Evolutionary conservation across 2,329 filamentous ascomycete species (phyloP).

Genomic region (Lachnellula willkommii): DNA sequence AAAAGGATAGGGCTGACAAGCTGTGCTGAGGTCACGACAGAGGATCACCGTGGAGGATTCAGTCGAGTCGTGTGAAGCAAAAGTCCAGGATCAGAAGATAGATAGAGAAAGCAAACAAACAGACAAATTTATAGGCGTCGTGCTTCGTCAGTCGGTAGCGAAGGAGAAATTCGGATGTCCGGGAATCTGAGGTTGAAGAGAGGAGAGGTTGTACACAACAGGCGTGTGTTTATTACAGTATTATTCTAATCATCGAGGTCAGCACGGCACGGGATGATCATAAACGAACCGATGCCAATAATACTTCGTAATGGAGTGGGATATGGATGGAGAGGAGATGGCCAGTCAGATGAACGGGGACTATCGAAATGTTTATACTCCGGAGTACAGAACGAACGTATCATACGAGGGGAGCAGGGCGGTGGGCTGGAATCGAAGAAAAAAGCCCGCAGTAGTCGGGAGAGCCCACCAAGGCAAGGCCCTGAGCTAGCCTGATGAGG

Average conservation of each 20-base stretch:
- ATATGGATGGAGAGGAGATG: no score
- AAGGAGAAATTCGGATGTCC: background rate
- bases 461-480: no score
- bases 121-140: background rate
- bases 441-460: no score
- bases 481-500: no score
- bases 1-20: constrained; percentile 4
- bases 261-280: background rate
- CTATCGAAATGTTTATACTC: no score
- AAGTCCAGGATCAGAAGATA: background rate
- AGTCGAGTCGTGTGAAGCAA: background rate
- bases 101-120: background rate
- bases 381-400: no score
- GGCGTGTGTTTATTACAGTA: background rate
- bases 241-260: background rate
- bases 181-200: background rate
- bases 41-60: background rate
- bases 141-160: background rate
- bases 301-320: no score
- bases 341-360: no score
- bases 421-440: no score
- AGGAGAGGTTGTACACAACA: background rate
- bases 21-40: constrained; percentile 13
- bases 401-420: no score
- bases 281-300: background rate